Percentiles rank a stretch among this genome's conserved stretches.
Conservation (phyloP, 1,139 yeast species). For the Candida sojae region DNA sequence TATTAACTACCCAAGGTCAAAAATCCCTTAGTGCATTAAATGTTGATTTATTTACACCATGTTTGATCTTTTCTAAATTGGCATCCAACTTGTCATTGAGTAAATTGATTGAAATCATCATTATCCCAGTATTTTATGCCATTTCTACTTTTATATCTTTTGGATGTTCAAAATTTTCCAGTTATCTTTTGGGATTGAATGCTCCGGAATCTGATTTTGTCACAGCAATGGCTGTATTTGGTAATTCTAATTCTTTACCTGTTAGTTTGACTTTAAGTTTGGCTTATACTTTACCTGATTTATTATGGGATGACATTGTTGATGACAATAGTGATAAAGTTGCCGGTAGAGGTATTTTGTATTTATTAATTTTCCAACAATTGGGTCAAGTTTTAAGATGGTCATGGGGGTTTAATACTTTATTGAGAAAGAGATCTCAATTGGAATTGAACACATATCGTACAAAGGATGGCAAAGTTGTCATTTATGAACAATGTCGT, state of each 20-base stretch:
- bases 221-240: slow-evolving; percentile 88
- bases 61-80: slow-evolving; percentile 76
- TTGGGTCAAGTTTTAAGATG: slow-evolving; percentile 82
- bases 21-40: slow-evolving; percentile 66
- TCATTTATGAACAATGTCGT: slow-evolving; percentile 12
- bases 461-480: slow-evolving; percentile 15
- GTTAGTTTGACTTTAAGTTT: slow-evolving; percentile 74
- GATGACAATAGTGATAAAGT: slow-evolving; percentile 69
- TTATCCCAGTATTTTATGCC: slow-evolving; percentile 73
- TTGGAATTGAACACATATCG: slow-evolving; percentile 40
- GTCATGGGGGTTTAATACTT: slow-evolving; percentile 90
- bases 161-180: slow-evolving; percentile 51
- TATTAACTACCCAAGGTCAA: slow-evolving; percentile 62
- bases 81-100: slow-evolving; percentile 71
- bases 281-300: slow-evolving; percentile 71
- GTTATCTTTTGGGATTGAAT: slow-evolving; percentile 51
- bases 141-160: slow-evolving; percentile 65
- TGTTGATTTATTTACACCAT: slow-evolving; percentile 82
- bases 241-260: slow-evolving; percentile 78
- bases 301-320: slow-evolving; percentile 72
- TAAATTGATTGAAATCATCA: slow-evolving; percentile 66
- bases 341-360: slow-evolving; percentile 78
- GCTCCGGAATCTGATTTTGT: slow-evolving; percentile 74
- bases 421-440: slow-evolving; percentile 54
- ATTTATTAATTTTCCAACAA: slow-evolving; percentile 79